Conservation (phyloP, 2,329 filamentous ascomycete species). For the Penicillium sp. region DNA sequence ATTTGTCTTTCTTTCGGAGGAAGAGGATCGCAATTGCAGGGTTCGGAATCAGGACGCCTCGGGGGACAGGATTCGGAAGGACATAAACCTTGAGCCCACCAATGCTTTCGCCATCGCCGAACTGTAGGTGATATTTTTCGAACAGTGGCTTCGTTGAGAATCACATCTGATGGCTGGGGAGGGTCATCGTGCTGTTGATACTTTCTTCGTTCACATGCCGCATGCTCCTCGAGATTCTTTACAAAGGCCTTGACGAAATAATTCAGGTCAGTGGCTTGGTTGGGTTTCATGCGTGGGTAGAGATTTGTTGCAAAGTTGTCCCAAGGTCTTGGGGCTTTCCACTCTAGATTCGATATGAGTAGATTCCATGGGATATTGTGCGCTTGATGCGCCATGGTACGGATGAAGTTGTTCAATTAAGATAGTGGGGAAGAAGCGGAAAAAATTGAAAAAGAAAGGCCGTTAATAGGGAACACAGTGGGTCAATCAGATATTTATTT, state of each 20-base stretch:
- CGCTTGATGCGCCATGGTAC: conserved; percentile 23
- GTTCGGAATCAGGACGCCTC: background rate
- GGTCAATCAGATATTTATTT: no score
- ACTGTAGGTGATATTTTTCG: conserved; percentile 9
- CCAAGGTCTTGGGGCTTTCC: background rate
- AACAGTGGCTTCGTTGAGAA: conserved; percentile 8
- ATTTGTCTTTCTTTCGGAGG: conserved; percentile 19
- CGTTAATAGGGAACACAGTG: no score
- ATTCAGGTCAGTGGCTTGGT: conserved; percentile 12
- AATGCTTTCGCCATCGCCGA: conserved; percentile 14
- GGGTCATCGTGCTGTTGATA: conserved; percentile 7
- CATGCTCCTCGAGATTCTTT: conserved; percentile 10
- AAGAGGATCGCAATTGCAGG: background rate
- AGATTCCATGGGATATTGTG: conserved; percentile 16
- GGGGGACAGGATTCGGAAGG: background rate
- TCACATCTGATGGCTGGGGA: conserved; percentile 2
- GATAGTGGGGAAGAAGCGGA: no score
- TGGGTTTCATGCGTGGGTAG: conserved; percentile 9
- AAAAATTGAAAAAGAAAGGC: no score
- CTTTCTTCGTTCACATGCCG: conserved; percentile 11
- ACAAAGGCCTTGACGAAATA: conserved; percentile 17
- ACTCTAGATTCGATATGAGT: conserved; percentile 9
- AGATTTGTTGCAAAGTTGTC: conserved; percentile 2
- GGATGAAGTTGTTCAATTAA: no score
- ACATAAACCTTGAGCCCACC: no score